Evolutionary conservation across 306 rosid genomes (phyloP).

Genomic region (Ziziphus jujuba): DNA sequence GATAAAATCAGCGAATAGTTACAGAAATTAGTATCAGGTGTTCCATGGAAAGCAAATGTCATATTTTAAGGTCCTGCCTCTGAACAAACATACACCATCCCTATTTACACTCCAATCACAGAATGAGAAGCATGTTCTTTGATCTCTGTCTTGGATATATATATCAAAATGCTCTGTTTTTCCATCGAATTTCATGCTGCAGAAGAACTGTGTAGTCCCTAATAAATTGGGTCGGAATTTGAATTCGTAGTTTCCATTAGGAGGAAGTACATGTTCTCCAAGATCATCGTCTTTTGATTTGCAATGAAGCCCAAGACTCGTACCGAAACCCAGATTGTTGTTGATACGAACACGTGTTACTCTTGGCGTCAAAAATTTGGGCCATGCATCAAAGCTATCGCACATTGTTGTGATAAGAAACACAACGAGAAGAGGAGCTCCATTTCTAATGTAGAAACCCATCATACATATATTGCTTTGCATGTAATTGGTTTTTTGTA

Average conservation of each 20-base stretch:
- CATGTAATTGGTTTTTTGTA: too few relatives aligned
- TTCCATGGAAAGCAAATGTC: too few relatives aligned
- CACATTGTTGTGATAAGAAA: too few relatives aligned
- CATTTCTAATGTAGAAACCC: too few relatives aligned
- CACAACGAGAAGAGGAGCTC: too few relatives aligned
- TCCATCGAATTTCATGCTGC: neutral
- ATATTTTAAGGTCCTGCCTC: too few relatives aligned
- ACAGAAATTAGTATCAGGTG: too few relatives aligned
- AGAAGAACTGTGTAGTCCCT: neutral
- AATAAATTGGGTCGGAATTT: neutral
- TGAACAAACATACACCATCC: neutral
- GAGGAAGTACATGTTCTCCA: neutral
- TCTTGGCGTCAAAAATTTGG: too few relatives aligned
- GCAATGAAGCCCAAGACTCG: neutral
- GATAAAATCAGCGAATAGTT: too few relatives aligned
- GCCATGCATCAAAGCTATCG: too few relatives aligned
- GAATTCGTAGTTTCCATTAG: neutral
- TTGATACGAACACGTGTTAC: neutral
- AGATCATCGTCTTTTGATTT: neutral
- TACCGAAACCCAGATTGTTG: neutral
- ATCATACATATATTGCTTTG: too few relatives aligned
- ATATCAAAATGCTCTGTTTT: neutral
- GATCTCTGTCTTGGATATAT: neutral
- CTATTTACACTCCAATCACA: neutral
- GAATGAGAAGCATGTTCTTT: neutral